Evolutionary conservation across 768 basidiomycete genomes (phyloP).

Genomic region (Xerocomellus chrysenteron): DNA sequence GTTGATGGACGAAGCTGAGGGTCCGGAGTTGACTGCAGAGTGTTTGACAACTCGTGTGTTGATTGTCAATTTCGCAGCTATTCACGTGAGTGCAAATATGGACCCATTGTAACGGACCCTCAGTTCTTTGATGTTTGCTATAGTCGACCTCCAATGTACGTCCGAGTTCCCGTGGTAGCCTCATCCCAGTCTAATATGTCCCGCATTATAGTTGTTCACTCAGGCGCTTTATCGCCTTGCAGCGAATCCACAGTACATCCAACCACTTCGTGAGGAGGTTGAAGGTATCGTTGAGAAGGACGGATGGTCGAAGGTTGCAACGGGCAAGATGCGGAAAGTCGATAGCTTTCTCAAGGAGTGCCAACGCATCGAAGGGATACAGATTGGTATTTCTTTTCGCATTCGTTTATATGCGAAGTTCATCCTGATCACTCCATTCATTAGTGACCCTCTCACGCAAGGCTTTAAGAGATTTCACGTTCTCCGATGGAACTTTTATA

Average conservation of each 20-base stretch:
- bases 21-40: too few species aligned
- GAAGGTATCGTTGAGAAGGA: background rate
- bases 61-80: too few species aligned
- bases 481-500: constrained; percentile 40
- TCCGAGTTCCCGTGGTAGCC: background rate
- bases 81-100: too few species aligned
- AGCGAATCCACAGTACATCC: constrained; percentile 32
- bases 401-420: constrained; percentile 16
- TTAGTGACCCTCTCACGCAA: constrained; percentile 34
- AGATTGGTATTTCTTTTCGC: constrained; percentile 21
- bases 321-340: constrained; percentile 34
- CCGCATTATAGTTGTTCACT: constrained; percentile 26
- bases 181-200: background rate
- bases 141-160: constrained; percentile 24
- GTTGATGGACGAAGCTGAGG: too few species aligned
- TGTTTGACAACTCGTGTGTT: too few species aligned
- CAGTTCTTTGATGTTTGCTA: background rate
- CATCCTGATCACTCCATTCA: background rate
- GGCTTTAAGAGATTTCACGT: constrained; percentile 32
- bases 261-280: constrained; percentile 31
- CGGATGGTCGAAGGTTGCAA: constrained; percentile 3
- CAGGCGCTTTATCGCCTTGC: constrained; percentile 38
- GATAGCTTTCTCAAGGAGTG: constrained; percentile 37
- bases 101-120: too few species aligned
- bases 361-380: constrained; percentile 3